Conservation (phyloP, 1,284 basidiomycete genomes). For the Malassezia restricta region DNA sequence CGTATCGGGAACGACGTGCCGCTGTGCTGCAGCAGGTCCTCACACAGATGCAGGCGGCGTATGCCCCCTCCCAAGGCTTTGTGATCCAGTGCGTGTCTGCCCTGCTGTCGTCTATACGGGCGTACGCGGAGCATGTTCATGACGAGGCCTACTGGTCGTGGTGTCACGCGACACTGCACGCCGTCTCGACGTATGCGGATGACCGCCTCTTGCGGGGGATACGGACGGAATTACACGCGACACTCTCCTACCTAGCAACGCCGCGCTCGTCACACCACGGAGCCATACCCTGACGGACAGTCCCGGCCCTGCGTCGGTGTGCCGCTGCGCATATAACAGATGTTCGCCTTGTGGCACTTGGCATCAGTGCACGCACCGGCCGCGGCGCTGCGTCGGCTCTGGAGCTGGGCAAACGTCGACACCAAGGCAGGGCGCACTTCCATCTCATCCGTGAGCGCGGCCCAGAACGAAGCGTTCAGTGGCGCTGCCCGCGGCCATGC, state of each 20-base stretch:
- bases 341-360: conserved; percentile 56
- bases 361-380: conserved; percentile 50
- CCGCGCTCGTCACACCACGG: not conserved
- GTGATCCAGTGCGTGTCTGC: conserved; percentile 18
- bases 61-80: not conserved
- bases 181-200: not conserved
- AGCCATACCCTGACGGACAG: conserved; percentile 46
- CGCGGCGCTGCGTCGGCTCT: not conserved
- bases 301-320: conserved; percentile 54
- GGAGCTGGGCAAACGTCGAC: not conserved
- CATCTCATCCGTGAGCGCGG: conserved; percentile 57
- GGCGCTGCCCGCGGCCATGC: conserved; percentile 58
- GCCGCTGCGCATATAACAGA: conserved; percentile 67
- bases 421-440: not conserved
- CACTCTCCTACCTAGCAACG: not conserved
- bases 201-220: not conserved
- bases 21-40: not conserved
- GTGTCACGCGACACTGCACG: not conserved
- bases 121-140: not conserved
- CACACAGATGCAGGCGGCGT: not conserved
- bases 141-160: not conserved
- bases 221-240: not conserved
- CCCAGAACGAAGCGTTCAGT: conserved; percentile 72
- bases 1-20: not conserved
- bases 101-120: conserved; percentile 17